A percentile compares a stretch with the other conserved stretches of the same genome.
Conservation (phyloP, 1,139 yeast genomes). For the Lodderomyces margitis region DNA sequence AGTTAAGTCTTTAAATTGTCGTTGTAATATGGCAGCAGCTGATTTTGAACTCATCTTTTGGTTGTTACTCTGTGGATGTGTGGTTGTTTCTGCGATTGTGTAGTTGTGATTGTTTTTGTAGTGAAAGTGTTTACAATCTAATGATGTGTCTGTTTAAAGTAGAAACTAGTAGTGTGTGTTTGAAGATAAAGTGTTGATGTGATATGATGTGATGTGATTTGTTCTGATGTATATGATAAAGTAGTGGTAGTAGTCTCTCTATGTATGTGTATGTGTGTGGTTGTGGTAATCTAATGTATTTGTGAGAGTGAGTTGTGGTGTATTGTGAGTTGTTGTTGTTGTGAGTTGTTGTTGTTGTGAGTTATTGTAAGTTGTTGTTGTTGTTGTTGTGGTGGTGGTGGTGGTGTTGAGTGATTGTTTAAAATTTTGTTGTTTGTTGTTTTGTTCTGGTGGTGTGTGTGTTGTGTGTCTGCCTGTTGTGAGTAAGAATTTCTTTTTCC, state of each 20-base stretch:
- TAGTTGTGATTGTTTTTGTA: neutral
- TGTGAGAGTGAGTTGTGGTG: too few species aligned
- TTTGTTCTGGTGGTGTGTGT: too few species aligned
- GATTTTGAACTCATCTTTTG: conserved; percentile 44
- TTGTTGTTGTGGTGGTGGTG: too few species aligned
- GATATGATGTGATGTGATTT: too few species aligned
- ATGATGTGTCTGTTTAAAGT: neutral
- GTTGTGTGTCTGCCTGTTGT: neutral
- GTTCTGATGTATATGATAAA: too few species aligned
- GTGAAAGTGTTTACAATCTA: neutral
- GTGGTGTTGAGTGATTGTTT: too few species aligned
- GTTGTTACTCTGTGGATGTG: neutral
- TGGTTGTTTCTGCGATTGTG: neutral
- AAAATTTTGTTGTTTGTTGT: neutral
- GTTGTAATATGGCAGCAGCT: conserved; percentile 80
- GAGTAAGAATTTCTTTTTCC: neutral
- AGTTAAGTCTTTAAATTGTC: conserved; percentile 90
- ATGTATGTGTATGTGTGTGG: too few species aligned
- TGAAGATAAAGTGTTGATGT: neutral
- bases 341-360: too few species aligned
- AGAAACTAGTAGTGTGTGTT: neutral
- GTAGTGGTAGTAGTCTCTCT: too few species aligned
- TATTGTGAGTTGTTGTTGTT: too few species aligned
- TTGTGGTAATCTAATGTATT: too few species aligned
- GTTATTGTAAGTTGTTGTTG: too few species aligned